Conservation (phyloP, 495 filamentous ascomycete genomes). For the Cercophora samala region DNA sequence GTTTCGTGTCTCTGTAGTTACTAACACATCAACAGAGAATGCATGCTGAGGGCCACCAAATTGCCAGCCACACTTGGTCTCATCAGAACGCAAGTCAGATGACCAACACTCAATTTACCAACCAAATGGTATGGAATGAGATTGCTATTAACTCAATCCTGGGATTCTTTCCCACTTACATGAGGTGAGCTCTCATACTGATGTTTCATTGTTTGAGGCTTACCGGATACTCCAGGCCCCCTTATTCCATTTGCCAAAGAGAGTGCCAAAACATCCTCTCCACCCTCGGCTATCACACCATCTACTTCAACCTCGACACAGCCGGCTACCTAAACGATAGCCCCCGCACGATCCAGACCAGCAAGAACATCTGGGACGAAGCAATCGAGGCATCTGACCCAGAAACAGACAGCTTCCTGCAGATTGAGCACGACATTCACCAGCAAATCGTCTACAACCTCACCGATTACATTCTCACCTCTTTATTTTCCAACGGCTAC, state of each 20-base stretch:
- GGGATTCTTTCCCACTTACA: conserved; percentile 79
- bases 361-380: conserved; percentile 68
- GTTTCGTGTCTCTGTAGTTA: not conserved
- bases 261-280: conserved; percentile 60
- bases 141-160: conserved; percentile 75
- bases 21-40: conserved; percentile 41
- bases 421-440: conserved; percentile 79
- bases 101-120: conserved; percentile 52
- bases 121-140: conserved; percentile 76
- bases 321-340: conserved; percentile 68
- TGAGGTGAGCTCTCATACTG: conserved; percentile 39
- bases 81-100: conserved; percentile 67
- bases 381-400: conserved; percentile 50
- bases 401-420: conserved; percentile 51
- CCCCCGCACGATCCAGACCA: conserved; percentile 58
- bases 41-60: conserved; percentile 76
- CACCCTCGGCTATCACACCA: conserved; percentile 69
- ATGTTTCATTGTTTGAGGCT: not conserved
- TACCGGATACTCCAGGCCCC: conserved; percentile 44
- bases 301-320: conserved; percentile 77
- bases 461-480: conserved; percentile 67
- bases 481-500: conserved; percentile 56
- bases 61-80: conserved; percentile 83
- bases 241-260: conserved; percentile 67
- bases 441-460: conserved; percentile 73